phyloP scores from a whole-genome alignment of 2,329 filamentous ascomycete genomes.

The Clarireedia paspali region DNA sequence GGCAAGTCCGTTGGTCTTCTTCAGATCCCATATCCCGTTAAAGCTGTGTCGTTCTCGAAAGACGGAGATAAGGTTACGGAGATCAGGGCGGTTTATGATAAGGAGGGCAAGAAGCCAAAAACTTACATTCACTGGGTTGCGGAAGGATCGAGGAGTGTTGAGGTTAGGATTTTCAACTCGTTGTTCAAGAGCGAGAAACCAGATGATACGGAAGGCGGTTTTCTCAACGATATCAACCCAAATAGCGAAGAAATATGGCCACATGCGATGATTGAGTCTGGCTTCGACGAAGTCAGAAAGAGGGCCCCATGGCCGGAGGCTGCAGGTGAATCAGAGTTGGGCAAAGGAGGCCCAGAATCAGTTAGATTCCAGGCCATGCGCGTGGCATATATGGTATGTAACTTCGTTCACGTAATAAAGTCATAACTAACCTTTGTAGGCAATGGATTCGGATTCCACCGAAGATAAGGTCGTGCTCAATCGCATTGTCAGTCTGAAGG shows the following conservation, averaged over 20 bases:
- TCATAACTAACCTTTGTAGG: constrained; percentile 31
- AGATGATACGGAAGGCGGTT: constrained; percentile 68
- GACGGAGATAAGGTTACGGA: constrained; percentile 52
- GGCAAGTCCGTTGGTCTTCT: constrained; percentile 68
- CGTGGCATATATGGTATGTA: constrained; percentile 56
- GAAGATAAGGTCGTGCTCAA: constrained; percentile 81
- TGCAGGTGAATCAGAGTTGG: constrained; percentile 54
- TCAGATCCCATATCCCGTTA: constrained; percentile 62
- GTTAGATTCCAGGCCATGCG: constrained; percentile 89
- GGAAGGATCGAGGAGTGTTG: constrained; percentile 58
- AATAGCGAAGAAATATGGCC: constrained; percentile 74
- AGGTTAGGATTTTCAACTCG: constrained; percentile 71
- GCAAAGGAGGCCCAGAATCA: constrained; percentile 58
- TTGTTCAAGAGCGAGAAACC: constrained; percentile 87
- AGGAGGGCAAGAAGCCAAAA: constrained; percentile 66
- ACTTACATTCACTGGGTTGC: constrained; percentile 89
- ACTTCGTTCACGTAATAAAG: not conserved
- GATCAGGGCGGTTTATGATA: constrained; percentile 61
- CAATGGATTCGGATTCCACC: constrained; percentile 69
- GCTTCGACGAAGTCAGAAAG: constrained; percentile 67
- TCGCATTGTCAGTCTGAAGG: constrained; percentile 85
- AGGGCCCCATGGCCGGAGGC: constrained; percentile 77
- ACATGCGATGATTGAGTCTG: constrained; percentile 73
- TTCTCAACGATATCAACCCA: constrained; percentile 76
- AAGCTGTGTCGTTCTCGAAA: constrained; percentile 63